Conservation (phyloP, 2,329 filamentous ascomycete genomes). For the Botrytis fabae region DNA sequence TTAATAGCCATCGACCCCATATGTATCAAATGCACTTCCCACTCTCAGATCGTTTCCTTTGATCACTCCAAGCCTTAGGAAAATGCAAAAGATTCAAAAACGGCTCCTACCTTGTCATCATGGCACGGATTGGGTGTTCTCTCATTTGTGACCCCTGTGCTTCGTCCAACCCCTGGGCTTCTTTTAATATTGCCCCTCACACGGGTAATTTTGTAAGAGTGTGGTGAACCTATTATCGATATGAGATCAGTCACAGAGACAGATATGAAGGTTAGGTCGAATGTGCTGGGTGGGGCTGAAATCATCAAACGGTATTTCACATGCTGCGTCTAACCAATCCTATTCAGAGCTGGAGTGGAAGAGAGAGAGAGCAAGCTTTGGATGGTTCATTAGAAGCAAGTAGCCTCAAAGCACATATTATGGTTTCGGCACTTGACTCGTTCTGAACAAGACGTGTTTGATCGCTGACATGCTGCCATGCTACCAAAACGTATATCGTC, state of each 20-base stretch:
- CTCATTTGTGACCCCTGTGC: conserved; percentile 5
- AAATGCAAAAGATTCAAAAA: neutral
- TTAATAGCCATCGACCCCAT: neutral
- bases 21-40: neutral
- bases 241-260: neutral
- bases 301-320: neutral
- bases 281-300: neutral
- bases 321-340: neutral
- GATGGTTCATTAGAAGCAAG: neutral
- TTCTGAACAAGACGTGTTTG: neutral
- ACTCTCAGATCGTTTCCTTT: neutral
- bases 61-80: neutral
- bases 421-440: neutral
- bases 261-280: neutral
- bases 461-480: neutral
- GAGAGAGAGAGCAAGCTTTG: neutral
- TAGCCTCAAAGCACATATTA: neutral
- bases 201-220: neutral
- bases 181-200: conserved; percentile 11
- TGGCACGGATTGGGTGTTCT: neutral
- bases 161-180: neutral
- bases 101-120: neutral
- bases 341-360: neutral
- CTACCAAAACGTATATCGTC: neutral
- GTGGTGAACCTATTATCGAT: conserved; percentile 7